phyloP scores from a whole-genome alignment of 2,329 filamentous ascomycete genomes.

The Blumeria graminis region DNA sequence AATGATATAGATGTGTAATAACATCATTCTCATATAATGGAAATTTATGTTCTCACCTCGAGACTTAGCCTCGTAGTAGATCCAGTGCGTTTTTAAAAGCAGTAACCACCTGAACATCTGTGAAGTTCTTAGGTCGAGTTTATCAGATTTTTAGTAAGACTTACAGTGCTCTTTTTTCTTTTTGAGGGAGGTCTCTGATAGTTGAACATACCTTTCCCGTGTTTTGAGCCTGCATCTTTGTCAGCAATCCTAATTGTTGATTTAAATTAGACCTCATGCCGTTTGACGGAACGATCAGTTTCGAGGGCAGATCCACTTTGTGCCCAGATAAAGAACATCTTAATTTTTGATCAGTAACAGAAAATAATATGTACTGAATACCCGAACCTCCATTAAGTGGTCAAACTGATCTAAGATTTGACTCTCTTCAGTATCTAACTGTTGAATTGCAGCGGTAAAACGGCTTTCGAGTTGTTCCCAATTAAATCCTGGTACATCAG shows the following conservation, averaged over 20 bases:
- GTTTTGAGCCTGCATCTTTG: slow-evolving; percentile 40
- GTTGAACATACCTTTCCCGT: slow-evolving; percentile 48
- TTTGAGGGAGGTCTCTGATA: slow-evolving; percentile 46
- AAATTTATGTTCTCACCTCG: too few relatives aligned
- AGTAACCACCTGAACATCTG: slow-evolving; percentile 30
- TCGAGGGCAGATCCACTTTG: slow-evolving; percentile 47
- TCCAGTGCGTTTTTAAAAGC: slow-evolving; percentile 36
- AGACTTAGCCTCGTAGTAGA: slow-evolving; percentile 2
- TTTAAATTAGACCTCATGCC: slow-evolving; percentile 22
- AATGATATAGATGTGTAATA: too few relatives aligned
- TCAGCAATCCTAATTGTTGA: slow-evolving; percentile 3
- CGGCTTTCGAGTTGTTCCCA: slow-evolving; percentile 52
- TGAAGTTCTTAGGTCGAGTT: neutral
- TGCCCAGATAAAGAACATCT: slow-evolving; percentile 69
- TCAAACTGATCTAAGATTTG: slow-evolving; percentile 43
- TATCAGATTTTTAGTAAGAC: slow-evolving; percentile 13
- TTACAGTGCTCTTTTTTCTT: slow-evolving; percentile 62
- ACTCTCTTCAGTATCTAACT: slow-evolving; percentile 38
- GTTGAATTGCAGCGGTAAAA: slow-evolving; percentile 40
- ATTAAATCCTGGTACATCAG: slow-evolving; percentile 27
- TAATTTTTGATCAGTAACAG: slow-evolving; percentile 1
- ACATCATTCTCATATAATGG: too few relatives aligned
- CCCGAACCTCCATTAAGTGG: slow-evolving; percentile 27
- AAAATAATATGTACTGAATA: neutral
- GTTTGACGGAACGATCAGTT: slow-evolving; percentile 51